Evolutionary conservation across 495 filamentous ascomycete genomes (phyloP), one percentile per base, ranked within the genome.

Genomic region (Podospora australis): DNA sequence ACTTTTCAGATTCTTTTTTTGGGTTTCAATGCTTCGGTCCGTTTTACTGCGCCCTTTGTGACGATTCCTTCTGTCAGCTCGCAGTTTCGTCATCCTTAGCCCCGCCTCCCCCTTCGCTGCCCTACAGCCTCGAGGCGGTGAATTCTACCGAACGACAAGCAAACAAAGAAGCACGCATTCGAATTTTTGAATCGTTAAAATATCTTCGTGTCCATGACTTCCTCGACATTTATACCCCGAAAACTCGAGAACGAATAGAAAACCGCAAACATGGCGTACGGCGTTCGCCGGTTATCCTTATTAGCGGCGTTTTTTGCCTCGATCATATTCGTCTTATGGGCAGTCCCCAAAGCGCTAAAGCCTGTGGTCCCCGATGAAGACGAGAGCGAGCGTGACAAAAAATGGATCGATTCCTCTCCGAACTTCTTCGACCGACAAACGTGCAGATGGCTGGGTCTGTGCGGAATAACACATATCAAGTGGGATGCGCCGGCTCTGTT

Each of bases 341-440:
- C 48, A 21, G 43, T 73, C 3, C 71, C 72, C 22, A 55, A 52
- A 20, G 25, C 58, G 6, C 65, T 76, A 45, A 70, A 74, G 30
- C 72, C 72, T n/a, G 66, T 67, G 3, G 58, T 58, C 2, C 69
- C 67, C 7, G 62, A 63, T 47, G 58, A 67, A 28, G 66, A 70
- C 47, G 69, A 70, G 57, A 60, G 58, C n/a, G 64, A 71, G 49
- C 78, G 85, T 51, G 84, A 90, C 64, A 58, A 63, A 39, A 62
- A 59, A 57, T 92, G 86, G 86, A 78, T 92, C 25, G 78, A 81
- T 14, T 82, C 77, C 4, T 86, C 83, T 6, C 75, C 75, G 21
- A 80, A 79, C 45, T 90, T 83, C 83, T 50, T 84, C 39, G 86
- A 90, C 58, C 77, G 84, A 51, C 83, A 87, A 54, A 69, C 78